Conservation (phyloP, 2,329 filamentous ascomycete genomes). For the Neofusicoccum umdonicola region DNA sequence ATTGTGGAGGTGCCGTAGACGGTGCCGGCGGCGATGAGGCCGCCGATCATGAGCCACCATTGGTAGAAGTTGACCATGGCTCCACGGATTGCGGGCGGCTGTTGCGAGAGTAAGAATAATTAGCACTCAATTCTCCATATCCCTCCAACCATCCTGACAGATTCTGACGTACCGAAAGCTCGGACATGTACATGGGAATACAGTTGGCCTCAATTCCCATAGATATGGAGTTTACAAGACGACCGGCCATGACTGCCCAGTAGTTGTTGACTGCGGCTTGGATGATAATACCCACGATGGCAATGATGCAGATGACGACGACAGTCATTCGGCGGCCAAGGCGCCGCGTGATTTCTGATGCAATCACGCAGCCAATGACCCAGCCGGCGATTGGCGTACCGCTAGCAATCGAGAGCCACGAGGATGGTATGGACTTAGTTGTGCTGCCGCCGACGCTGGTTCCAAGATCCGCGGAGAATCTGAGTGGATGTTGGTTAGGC, state of each 20-base stretch:
- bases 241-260: background rate
- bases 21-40: background rate
- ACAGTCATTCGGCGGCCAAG: background rate
- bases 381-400: background rate
- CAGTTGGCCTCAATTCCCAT: background rate
- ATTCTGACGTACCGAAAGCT: background rate
- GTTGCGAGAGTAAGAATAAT: background rate
- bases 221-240: background rate
- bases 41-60: conserved; percentile 2
- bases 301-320: background rate
- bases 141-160: background rate
- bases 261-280: background rate
- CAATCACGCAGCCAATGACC: background rate
- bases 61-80: conserved; percentile 11
- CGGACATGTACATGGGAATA: conserved; percentile 1
- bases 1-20: background rate
- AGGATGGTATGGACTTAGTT: background rate
- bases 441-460: background rate
- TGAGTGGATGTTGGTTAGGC: background rate
- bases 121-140: background rate
- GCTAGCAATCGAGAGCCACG: background rate
- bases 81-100: background rate
- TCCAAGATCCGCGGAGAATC: background rate
- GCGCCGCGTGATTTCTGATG: background rate
- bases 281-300: background rate